A percentile compares a stretch with the other conserved stretches of the same genome.
phyloP scores from a whole-genome alignment of 768 basidiomycete genomes.

The Termitomyces sp. region DNA sequence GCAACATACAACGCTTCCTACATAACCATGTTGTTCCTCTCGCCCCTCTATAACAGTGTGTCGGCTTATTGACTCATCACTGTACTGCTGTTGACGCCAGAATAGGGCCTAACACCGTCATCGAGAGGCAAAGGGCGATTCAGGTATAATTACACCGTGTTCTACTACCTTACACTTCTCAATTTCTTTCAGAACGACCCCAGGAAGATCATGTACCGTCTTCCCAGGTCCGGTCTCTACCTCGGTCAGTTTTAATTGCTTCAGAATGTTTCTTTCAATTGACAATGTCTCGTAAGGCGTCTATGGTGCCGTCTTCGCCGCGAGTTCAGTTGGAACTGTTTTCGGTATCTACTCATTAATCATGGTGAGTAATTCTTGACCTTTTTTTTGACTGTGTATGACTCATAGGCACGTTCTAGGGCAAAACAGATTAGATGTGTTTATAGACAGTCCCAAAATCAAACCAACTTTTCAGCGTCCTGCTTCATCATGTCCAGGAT shows the following conservation, averaged over 20 bases:
- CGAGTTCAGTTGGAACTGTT: slow-evolving; percentile 50
- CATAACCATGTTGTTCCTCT: slow-evolving; percentile 44
- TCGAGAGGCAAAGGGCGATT: slow-evolving; percentile 60
- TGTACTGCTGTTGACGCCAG: not conserved
- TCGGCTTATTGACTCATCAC: slow-evolving; percentile 3
- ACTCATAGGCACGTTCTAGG: slow-evolving; percentile 8
- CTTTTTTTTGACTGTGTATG: not conserved
- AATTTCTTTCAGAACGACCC: slow-evolving; percentile 34
- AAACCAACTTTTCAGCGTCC: not conserved
- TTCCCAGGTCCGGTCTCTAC: slow-evolving; percentile 61
- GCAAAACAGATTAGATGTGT: slow-evolving; percentile 15
- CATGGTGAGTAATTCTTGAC: slow-evolving; percentile 28
- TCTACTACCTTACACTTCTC: slow-evolving; percentile 4
- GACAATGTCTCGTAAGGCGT: slow-evolving; percentile 33
- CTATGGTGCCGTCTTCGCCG: slow-evolving; percentile 50
- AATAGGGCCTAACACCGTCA: slow-evolving; percentile 59
- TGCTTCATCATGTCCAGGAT: not conserved
- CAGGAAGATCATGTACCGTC: slow-evolving; percentile 55
- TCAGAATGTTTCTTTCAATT: not conserved
- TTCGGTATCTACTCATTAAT: slow-evolving; percentile 48
- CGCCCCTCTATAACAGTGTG: slow-evolving; percentile 66
- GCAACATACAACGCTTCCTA: slow-evolving; percentile 18
- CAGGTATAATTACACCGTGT: slow-evolving; percentile 46
- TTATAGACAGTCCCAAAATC: slow-evolving; percentile 9
- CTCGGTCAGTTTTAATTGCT: slow-evolving; percentile 41